Percentiles rank a stretch among this genome's conserved stretches.
These are phyloP conservation scores for Plectosphaerella plurivora DNA, from an alignment of 2,329 filamentous ascomycete genomes.

Conservation along the genomic window DNA sequence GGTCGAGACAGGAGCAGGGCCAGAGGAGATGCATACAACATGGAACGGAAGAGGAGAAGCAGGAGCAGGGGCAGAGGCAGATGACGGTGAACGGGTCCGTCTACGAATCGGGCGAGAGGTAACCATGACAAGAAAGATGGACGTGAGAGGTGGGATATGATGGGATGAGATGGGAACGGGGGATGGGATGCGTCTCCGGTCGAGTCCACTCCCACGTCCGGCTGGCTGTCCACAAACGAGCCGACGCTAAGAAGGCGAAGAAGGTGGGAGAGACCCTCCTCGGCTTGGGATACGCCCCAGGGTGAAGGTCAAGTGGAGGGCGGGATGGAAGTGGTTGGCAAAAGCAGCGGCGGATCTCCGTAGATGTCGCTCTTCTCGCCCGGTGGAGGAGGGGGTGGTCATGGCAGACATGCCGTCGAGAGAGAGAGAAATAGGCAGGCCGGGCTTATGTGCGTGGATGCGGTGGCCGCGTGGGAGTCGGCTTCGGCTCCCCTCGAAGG, in stretches of 20 bases:
- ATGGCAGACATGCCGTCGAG: too few relatives aligned
- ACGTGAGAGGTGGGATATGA: slow-evolving; percentile 1
- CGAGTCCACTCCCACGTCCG: not conserved
- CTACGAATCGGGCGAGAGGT: too few relatives aligned
- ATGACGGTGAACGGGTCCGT: slow-evolving; percentile 1
- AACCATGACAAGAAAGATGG: too few relatives aligned
- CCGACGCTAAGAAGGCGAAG: not conserved
- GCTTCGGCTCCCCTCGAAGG: too few relatives aligned
- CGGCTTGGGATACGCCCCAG: not conserved
- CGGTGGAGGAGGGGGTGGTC: too few relatives aligned
- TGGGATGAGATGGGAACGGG: slow-evolving; percentile 3
- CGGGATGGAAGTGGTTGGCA: slow-evolving; percentile 6
- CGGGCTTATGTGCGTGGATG: too few relatives aligned
- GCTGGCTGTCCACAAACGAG: slow-evolving; percentile 1
- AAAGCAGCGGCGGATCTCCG: slow-evolving; percentile 29
- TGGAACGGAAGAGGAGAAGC: slow-evolving; percentile 1
- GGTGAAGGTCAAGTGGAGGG: not conserved
- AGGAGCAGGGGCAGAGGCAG: not conserved
- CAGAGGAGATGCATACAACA: slow-evolving; percentile 1
- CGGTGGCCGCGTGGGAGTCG: not conserved
- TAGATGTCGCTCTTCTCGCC: not conserved
- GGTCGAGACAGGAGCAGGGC: not conserved
- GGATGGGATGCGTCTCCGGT: not conserved
- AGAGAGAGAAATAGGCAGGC: too few relatives aligned
- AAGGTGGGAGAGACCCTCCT: slow-evolving; percentile 4